Evolutionary conservation across 2,329 filamentous ascomycete genomes (phyloP), one percentile per base, ranked within the genome.

Genomic region (Colletotrichum theobromicola): DNA sequence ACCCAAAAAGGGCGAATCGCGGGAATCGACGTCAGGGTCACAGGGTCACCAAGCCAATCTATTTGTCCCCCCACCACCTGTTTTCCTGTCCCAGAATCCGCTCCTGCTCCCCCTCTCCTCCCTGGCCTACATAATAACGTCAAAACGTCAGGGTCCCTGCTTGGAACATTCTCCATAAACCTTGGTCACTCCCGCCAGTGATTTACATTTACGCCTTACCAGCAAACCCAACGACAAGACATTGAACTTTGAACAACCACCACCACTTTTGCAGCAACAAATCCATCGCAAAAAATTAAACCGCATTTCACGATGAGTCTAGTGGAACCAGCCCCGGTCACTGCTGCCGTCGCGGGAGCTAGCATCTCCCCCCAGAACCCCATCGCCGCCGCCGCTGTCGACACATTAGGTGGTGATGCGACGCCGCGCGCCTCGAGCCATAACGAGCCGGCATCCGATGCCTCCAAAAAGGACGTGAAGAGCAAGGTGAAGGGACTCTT

Each of bases 401-500:
- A 81, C 60, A 79, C 77, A 8, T 75, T 79, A 64, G 77, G 78
- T 42, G 79, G 78, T 71, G 82, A 83, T 75, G 81, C 83, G 69
- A 84, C 82, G 67, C 81, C 83, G 26, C 80, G 81, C n/a, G 76
- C 79, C 42, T 79, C 76, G 35, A 77, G 79, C 26, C 80, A 82
- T 32, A 72, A 70, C 75, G 81, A 83, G 8, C 16, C 60, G n/a
- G 76, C 72, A 7, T 84, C 80, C 65, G 83, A 82, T 34, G 77
- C 78, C 26, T 88, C 87, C 69, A 89, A 90, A 82, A 92, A 90
- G 83, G 86, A 90, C 76, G 87, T 75, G 16, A 75, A 75, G 72
- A 88, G 87, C 69, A 89, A 90, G 82, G 92, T 90, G 83, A 86
- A 90, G 76, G 87, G 87, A 74, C 84, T 93, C 32, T 93, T 92